Base-by-base conservation (phyloP, 140 eudicot genomes). In the Flaveria floridana region DNA sequence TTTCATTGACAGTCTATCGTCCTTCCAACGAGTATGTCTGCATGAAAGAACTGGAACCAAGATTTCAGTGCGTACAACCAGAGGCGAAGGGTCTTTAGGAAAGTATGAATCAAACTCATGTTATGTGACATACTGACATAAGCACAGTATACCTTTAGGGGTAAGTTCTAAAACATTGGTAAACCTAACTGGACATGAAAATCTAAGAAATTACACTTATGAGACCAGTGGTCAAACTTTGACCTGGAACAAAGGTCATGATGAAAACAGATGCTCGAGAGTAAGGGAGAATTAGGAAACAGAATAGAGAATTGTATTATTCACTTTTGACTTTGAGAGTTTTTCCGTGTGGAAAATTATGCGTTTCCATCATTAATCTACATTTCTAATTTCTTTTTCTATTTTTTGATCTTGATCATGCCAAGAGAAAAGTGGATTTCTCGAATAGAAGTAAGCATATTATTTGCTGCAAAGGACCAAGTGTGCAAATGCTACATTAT, bases 1-100 rank as follows among this genome's bases (percentile, higher is more conserved):
- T 58, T 59, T 59, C 65, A 62, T 25, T 59, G 70, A 14, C 25
- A 34, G 51, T 65, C 70, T 65, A 65, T 25, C 66, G 34, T 66
- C 71, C 71, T 66, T 66, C 71, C 71, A 66, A 66, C 37, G 10
- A 39, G 71, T 66, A 19, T 9, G 52, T 66, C 71, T 66, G 71
- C 71, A 66, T 66, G 71, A 66, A 64, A 66, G 34, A 66, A 66
- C 71, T 66, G 28, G 30, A 66, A 66, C 70, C 51, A 37, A 65
- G 70, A 65, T 65, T 65, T 65, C 70, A 65, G 70, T 65, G 21
- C 18, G 26, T 37, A 39, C 71, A 66, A 41, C 16, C 52, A 39
- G 34, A 39, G 71, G 53, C 16, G 71, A 66, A 10, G 68, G 55
- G 55, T 66, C 55, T 66, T 66, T 66, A 66, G 71, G 20, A 15